Percentiles rank a stretch among this genome's conserved stretches.
Evolutionary conservation across 805 yeast species (phyloP).

Genomic region (Hanseniaspora vineae): DNA sequence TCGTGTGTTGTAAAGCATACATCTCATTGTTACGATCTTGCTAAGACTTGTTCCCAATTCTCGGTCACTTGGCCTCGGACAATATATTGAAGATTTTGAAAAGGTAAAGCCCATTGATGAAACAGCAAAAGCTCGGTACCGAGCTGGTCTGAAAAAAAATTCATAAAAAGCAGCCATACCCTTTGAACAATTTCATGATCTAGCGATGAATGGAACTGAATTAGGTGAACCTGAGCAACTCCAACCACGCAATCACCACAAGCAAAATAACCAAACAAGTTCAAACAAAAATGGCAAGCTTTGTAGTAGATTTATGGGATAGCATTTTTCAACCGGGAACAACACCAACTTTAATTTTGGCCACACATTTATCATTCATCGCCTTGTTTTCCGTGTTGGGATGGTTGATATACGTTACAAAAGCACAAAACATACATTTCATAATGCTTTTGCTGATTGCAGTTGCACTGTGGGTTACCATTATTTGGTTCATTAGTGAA

Average conservation of each 20-base stretch:
- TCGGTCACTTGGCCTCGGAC: not conserved
- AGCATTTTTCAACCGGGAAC: constrained; percentile 90
- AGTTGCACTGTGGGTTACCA: constrained; percentile 55
- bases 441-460: constrained; percentile 44
- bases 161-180: too few relatives aligned
- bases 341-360: constrained; percentile 74
- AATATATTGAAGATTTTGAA: not conserved
- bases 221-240: too few relatives aligned
- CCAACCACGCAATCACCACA: not conserved
- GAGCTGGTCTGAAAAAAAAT: too few relatives aligned
- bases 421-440: constrained; percentile 49
- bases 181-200: too few relatives aligned
- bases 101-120: not conserved
- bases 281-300: constrained; percentile 4
- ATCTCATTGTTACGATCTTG: too few relatives aligned
- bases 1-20: too few relatives aligned
- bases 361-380: constrained; percentile 76
- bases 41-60: not conserved
- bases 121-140: too few relatives aligned
- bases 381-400: constrained; percentile 45
- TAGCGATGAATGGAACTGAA: too few relatives aligned
- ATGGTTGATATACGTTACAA: constrained; percentile 45
- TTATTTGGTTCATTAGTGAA: constrained; percentile 82
- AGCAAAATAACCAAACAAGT: not conserved
- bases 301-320: constrained; percentile 59